Base-by-base conservation (phyloP, 2,329 filamentous ascomycete genomes). In the Xylaria sp. region DNA sequence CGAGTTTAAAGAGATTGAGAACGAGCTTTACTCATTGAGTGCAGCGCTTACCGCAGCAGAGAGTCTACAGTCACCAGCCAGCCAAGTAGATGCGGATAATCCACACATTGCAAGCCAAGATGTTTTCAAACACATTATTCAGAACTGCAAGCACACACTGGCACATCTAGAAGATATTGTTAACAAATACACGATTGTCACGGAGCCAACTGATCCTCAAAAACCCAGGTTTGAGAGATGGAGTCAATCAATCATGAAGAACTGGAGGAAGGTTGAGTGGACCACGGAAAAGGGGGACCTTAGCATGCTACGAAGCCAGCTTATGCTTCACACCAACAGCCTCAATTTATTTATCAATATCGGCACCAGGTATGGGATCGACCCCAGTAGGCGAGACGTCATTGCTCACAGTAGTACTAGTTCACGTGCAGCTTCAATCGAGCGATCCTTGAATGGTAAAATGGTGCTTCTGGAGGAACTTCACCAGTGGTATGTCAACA, bases 221-320 rank as follows among this genome's bases (percentile, higher is more conserved):
- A 52, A 55, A 37, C 40, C 57, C 2, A 64, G 50, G 25, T 37
- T 61, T 23, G 47, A 64, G 37, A 61, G 64, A 4, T 74, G 71
- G 72, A 66, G 64, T 31, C 57, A 60, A 19, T 65, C 63, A 2
- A 42, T 74, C 7, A 23, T 66, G 14, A 71, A 52, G 45, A 74
- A 74, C 42, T 75, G 71, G 70, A 72, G 65, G 55, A 74, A 72
- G 51, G 59, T 73, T 19, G 66, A 64, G 23, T 75, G 72, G 73
- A 74, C 71, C 3, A 74, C 69, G 2, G 72, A 73, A 46, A 68
- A 66, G 7, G 72, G 71, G 8, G 70, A 73, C 38, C 49, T 75
- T 1, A 65, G 61, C 5, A 54, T 67, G 1, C 58, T 75, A 0
- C 45, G 70, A 21, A 64, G 61, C 40, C 69, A 72, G 45, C 55